These are phyloP conservation scores for Viola pubescens DNA, from an alignment of 441 rosid species.

Conservation along the genomic window DNA sequence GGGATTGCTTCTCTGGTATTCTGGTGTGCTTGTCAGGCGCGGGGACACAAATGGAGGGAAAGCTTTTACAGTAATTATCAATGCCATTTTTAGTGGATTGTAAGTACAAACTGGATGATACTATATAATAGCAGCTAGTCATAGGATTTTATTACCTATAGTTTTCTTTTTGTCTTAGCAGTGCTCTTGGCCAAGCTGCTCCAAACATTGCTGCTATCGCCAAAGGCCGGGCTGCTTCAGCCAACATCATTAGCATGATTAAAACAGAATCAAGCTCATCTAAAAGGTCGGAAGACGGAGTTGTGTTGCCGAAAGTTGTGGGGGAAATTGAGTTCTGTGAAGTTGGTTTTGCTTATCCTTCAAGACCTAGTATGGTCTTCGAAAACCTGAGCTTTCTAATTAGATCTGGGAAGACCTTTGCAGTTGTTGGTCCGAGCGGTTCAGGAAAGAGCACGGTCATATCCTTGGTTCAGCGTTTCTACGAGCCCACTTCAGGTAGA, in stretches of 20 bases:
- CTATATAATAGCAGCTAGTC: not conserved
- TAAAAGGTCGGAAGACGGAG: slow-evolving; percentile 27
- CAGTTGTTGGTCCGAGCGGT: slow-evolving; percentile 82
- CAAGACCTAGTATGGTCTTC: slow-evolving; percentile 46
- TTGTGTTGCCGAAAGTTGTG: slow-evolving; percentile 30
- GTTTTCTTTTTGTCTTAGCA: slow-evolving; percentile 21
- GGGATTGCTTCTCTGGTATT: slow-evolving; percentile 76
- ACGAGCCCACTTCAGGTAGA: slow-evolving; percentile 67
- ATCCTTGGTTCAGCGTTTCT: slow-evolving; percentile 79
- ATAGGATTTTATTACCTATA: slow-evolving; percentile 9
- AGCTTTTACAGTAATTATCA: slow-evolving; percentile 75
- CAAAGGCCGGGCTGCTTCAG: slow-evolving; percentile 67
- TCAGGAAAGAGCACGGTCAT: slow-evolving; percentile 85
- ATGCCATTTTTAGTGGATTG: slow-evolving; percentile 82
- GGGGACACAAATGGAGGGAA: slow-evolving; percentile 59
- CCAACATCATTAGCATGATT: slow-evolving; percentile 54
- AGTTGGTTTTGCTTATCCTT: slow-evolving; percentile 65
- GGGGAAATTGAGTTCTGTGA: slow-evolving; percentile 53
- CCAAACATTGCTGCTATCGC: slow-evolving; percentile 74
- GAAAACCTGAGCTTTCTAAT: slow-evolving; percentile 57
- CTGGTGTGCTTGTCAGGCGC: slow-evolving; percentile 66
- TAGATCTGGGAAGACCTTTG: slow-evolving; percentile 50
- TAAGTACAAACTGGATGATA: slow-evolving; percentile 28
- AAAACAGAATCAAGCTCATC: slow-evolving; percentile 24
- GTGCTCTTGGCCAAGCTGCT: slow-evolving; percentile 76